Conservation (phyloP, 495 filamentous ascomycete genomes). For the Haplographium delicatum region DNA sequence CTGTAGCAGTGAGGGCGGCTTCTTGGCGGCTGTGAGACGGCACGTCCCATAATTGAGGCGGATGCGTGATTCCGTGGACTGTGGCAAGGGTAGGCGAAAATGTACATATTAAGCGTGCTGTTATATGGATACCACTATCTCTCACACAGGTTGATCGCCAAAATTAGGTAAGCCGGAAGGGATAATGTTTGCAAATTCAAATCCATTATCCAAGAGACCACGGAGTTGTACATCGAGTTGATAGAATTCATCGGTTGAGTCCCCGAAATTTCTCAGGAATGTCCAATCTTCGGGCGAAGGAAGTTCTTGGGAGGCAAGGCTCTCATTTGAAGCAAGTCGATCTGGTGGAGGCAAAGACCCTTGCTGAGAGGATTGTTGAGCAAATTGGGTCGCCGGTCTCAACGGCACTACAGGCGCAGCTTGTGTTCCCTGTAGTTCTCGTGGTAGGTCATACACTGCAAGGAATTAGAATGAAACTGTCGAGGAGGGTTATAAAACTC, state of each 20-base stretch:
- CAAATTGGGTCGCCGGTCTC: neutral
- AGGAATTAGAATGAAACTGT: neutral
- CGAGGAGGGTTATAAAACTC: neutral
- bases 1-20: no score
- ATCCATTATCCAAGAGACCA: slow-evolving; percentile 12
- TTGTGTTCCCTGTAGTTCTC: neutral
- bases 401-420: neutral
- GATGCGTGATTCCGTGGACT: no score
- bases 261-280: slow-evolving; percentile 19
- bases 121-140: no score
- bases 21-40: no score
- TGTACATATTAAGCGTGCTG: no score
- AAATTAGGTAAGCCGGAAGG: no score
- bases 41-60: no score
- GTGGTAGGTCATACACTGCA: slow-evolving; percentile 16
- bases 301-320: neutral
- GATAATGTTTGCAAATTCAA: no score
- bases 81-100: no score
- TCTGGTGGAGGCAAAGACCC: neutral
- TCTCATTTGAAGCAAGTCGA: neutral
- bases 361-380: neutral
- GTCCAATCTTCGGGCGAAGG: slow-evolving; percentile 17
- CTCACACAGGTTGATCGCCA: no score
- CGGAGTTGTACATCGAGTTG: slow-evolving; percentile 19
- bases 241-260: slow-evolving; percentile 21